Conservation (phyloP, 2,329 filamentous ascomycete genomes). For the Nannizziopsis barbatae region DNA sequence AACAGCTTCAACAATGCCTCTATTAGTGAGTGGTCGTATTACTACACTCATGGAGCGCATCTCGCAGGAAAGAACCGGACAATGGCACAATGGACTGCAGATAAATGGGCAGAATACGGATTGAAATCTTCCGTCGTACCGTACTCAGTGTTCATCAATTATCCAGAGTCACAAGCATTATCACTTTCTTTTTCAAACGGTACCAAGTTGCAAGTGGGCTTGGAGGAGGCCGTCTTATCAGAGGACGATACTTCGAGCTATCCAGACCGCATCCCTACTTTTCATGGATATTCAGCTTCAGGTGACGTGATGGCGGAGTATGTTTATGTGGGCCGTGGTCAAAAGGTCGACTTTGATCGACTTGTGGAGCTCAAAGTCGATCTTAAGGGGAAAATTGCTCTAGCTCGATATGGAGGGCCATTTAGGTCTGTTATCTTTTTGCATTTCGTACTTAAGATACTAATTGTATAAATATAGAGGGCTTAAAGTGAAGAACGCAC, state of each 20-base stretch:
- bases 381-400: slow-evolving; percentile 39
- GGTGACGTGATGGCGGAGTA: slow-evolving; percentile 40
- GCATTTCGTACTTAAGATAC: neutral
- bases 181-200: slow-evolving; percentile 18
- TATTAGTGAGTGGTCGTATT: slow-evolving; percentile 23
- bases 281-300: slow-evolving; percentile 39
- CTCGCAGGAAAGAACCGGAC: slow-evolving; percentile 24
- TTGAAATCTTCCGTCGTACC: slow-evolving; percentile 17
- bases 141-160: slow-evolving; percentile 24
- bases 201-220: slow-evolving; percentile 15
- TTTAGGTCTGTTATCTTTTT: slow-evolving; percentile 21
- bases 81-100: slow-evolving; percentile 24
- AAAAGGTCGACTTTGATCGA: slow-evolving; percentile 38
- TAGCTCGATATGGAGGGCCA: slow-evolving; percentile 37
- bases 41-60: slow-evolving; percentile 25
- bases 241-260: slow-evolving; percentile 20
- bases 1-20: slow-evolving; percentile 21
- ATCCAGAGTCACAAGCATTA: slow-evolving; percentile 22
- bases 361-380: slow-evolving; percentile 32
- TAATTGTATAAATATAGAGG: slow-evolving; percentile 24
- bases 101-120: slow-evolving; percentile 23
- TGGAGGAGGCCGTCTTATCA: slow-evolving; percentile 19
- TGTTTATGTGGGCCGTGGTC: slow-evolving; percentile 36
- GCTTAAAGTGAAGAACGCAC: slow-evolving; percentile 40
- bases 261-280: slow-evolving; percentile 33